phyloP scores from a whole-genome alignment of 1,139 yeast species.

The Zygotorulaspora mrakii region DNA sequence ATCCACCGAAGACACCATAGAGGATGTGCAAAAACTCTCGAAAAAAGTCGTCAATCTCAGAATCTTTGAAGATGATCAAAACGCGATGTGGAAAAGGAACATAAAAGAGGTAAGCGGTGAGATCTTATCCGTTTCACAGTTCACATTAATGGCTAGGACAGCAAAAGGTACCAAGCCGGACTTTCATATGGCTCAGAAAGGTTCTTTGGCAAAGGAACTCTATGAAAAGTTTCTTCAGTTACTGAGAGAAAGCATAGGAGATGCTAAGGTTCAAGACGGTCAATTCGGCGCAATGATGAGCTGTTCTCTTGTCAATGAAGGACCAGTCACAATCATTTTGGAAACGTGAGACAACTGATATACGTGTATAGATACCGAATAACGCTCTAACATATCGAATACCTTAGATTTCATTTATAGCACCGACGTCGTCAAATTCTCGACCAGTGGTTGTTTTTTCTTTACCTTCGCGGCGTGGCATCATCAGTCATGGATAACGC shows the following conservation, averaged over 20 bases:
- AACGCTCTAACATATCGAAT: not conserved
- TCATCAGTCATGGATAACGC: not conserved
- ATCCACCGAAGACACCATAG: constrained; percentile 67
- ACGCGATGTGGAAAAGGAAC: constrained; percentile 59
- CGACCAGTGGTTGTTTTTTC: not conserved
- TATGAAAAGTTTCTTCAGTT: constrained; percentile 58
- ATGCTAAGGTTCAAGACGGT: constrained; percentile 72
- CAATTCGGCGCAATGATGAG: constrained; percentile 98
- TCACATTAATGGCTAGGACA: constrained; percentile 78
- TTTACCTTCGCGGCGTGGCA: constrained; percentile 2
- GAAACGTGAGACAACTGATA: constrained; percentile 34
- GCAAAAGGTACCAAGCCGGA: constrained; percentile 93
- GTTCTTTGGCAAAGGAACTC: constrained; percentile 60
- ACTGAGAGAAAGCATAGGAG: constrained; percentile 54
- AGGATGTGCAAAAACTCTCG: constrained; percentile 67
- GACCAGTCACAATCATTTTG: constrained; percentile 41
- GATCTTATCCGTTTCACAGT: constrained; percentile 75
- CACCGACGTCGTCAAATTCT: not conserved
- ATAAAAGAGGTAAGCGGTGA: constrained; percentile 53
- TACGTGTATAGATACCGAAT: not conserved
- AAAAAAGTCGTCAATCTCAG: constrained; percentile 61
- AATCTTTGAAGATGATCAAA: constrained; percentile 62
- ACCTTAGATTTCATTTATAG: constrained; percentile 1
- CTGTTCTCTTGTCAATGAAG: constrained; percentile 74
- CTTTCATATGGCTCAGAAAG: constrained; percentile 85